Percentiles rank a stretch among this genome's conserved stretches.
These are phyloP conservation scores for Geotrichum reessii DNA, from an alignment of 1,139 yeast genomes.

Conservation along the genomic window DNA sequence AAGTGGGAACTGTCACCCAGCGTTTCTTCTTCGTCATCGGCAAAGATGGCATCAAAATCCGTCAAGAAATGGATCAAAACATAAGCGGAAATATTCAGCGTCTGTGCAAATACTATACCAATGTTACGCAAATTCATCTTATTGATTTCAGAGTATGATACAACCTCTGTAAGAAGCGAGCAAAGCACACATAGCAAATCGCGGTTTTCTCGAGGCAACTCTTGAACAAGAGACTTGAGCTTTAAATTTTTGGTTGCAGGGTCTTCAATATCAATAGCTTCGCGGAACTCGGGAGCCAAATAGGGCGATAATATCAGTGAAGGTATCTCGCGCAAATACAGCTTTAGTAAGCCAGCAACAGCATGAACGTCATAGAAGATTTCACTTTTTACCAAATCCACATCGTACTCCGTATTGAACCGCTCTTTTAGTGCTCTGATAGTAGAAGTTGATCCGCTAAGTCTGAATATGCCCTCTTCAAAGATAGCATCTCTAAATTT, in stretches of 20 bases:
- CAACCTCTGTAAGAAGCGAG: slow-evolving; percentile 59
- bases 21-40: slow-evolving; percentile 33
- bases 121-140: slow-evolving; percentile 78
- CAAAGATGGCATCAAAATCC: slow-evolving; percentile 62
- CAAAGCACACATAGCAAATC: slow-evolving; percentile 63
- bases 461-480: slow-evolving; percentile 87
- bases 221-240: slow-evolving; percentile 34
- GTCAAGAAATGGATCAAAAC: slow-evolving; percentile 59
- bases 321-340: slow-evolving; percentile 69
- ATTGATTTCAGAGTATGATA: slow-evolving; percentile 57
- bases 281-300: slow-evolving; percentile 40
- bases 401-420: slow-evolving; percentile 56
- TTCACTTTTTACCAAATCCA: slow-evolving; percentile 47
- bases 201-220: slow-evolving; percentile 48
- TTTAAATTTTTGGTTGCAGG: slow-evolving; percentile 33
- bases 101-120: slow-evolving; percentile 82
- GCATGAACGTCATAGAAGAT: slow-evolving; percentile 60
- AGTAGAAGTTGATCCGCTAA: slow-evolving; percentile 82
- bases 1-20: background rate
- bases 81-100: slow-evolving; percentile 64
- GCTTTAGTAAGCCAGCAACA: slow-evolving; percentile 69
- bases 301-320: slow-evolving; percentile 55
- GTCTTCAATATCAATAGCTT: slow-evolving; percentile 36
- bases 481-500: slow-evolving; percentile 62
- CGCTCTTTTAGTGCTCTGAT: slow-evolving; percentile 66